phyloP scores from a whole-genome alignment of 2,329 filamentous ascomycete species.

The Beauveria bassiana region DNA sequence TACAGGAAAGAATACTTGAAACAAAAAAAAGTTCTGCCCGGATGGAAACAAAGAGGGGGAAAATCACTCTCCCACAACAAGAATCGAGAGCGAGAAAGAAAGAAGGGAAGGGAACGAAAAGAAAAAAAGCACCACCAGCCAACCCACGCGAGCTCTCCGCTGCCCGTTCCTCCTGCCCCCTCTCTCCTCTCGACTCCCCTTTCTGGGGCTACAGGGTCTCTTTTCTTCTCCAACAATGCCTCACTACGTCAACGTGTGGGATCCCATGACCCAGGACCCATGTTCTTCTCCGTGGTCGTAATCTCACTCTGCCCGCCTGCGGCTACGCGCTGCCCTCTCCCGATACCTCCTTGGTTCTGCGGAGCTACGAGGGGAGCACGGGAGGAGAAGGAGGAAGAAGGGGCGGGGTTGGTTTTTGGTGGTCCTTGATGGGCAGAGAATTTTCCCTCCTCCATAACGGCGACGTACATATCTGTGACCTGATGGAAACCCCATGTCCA shows the following conservation, averaged over 20 bases:
- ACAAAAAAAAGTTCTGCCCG: too few species aligned
- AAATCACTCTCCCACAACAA: not conserved
- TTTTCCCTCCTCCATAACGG: not conserved
- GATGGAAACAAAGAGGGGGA: constrained; percentile 1
- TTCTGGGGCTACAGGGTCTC: not conserved
- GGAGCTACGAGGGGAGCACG: not conserved
- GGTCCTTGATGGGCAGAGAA: constrained; percentile 6
- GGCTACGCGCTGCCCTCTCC: not conserved
- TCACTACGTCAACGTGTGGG: not conserved
- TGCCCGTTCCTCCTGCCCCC: not conserved
- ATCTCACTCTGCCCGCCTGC: not conserved
- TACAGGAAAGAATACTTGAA: too few species aligned
- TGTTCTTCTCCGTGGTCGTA: not conserved
- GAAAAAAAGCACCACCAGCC: not conserved
- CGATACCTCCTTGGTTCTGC: not conserved
- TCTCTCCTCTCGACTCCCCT: not conserved
- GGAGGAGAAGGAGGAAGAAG: not conserved
- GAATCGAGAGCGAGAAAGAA: not conserved
- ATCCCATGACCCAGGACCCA: constrained; percentile 8
- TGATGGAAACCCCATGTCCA: constrained; percentile 6
- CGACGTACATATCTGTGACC: constrained; percentile 1
- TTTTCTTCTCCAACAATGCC: not conserved
- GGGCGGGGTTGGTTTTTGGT: not conserved
- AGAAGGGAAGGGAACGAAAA: not conserved
- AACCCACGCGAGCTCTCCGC: not conserved